Conservation (phyloP, 352 stramenopile genomes). For the Hyaloperonospora arabidopsidis region DNA sequence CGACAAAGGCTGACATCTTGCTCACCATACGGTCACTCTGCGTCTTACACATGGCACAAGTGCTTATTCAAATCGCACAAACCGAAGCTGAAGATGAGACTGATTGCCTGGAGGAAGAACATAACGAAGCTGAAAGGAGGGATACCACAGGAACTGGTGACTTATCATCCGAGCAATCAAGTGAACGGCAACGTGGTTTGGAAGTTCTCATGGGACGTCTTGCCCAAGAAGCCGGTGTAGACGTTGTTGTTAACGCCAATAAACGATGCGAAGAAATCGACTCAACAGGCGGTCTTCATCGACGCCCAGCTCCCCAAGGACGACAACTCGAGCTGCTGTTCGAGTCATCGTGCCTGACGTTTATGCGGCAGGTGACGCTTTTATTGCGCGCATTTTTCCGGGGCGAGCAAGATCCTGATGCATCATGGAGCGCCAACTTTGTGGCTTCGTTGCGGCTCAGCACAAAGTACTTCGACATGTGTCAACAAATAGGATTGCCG, state of each 20-base stretch:
- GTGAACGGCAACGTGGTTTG: conserved; percentile 41
- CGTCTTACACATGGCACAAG: conserved; percentile 71
- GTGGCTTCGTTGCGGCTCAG: conserved; percentile 64
- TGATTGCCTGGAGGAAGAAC: conserved; percentile 32
- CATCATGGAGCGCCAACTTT: conserved; percentile 70
- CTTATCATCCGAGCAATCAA: conserved; percentile 21
- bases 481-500: conserved; percentile 62
- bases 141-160: conserved; percentile 4
- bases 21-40: conserved; percentile 71
- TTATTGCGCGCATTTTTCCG: conserved; percentile 71
- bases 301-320: conserved; percentile 29
- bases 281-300: neutral
- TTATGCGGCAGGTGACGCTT: conserved; percentile 75
- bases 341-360: conserved; percentile 59
- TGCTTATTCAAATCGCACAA: conserved; percentile 55
- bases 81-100: conserved; percentile 52
- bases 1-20: conserved; percentile 70
- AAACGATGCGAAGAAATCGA: conserved; percentile 6
- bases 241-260: conserved; percentile 16
- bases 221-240: conserved; percentile 35
- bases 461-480: conserved; percentile 70
- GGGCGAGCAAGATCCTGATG: conserved; percentile 67
- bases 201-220: conserved; percentile 51
- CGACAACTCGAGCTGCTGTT: conserved; percentile 60
- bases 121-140: conserved; percentile 12